Percentiles rank a stretch among this genome's conserved stretches.
Evolutionary conservation across 2,329 filamentous ascomycete species (phyloP).

Genomic region (Penicillium psychrosexuale): DNA sequence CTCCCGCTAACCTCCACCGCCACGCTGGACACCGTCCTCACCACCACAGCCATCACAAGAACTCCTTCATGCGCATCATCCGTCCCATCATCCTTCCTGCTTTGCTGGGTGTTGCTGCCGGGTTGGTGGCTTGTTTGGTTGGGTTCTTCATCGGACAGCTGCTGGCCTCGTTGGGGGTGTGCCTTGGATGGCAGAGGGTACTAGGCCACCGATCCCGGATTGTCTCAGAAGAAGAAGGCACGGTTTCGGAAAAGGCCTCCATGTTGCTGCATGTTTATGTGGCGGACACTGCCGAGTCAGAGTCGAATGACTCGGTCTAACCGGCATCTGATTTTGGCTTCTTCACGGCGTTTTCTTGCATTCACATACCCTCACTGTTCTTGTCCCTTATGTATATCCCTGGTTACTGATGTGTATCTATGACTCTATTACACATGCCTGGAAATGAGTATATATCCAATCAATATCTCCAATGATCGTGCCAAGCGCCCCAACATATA

Average conservation of each 20-base stretch:
- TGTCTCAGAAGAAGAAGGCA: constrained; percentile 11
- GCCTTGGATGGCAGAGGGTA: constrained; percentile 5
- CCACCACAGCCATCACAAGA: constrained; percentile 11
- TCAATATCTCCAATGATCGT: rapidly evolving
- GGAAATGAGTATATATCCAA: background rate
- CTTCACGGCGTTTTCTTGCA: background rate
- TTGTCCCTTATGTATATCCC: background rate
- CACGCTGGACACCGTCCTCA: constrained; percentile 20
- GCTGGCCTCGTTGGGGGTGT: constrained; percentile 13
- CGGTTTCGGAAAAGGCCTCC: constrained; percentile 16
- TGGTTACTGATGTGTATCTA: background rate
- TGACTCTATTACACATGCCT: background rate
- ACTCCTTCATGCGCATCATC: constrained; percentile 28
- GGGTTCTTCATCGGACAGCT: constrained; percentile 38
- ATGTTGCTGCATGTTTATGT: constrained; percentile 12
- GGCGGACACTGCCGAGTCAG: background rate
- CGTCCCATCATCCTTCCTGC: constrained; percentile 41
- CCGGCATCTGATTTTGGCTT: constrained; percentile 4
- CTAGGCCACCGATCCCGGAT: background rate
- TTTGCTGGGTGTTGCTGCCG: constrained; percentile 37
- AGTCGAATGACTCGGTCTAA: background rate
- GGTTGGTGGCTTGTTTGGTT: constrained; percentile 36
- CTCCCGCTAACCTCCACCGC: constrained; percentile 17
- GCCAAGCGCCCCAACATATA: too few relatives aligned
- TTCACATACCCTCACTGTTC: background rate